phyloP scores from a whole-genome alignment of 441 rosid genomes.

The Adansonia rubrostipa region DNA sequence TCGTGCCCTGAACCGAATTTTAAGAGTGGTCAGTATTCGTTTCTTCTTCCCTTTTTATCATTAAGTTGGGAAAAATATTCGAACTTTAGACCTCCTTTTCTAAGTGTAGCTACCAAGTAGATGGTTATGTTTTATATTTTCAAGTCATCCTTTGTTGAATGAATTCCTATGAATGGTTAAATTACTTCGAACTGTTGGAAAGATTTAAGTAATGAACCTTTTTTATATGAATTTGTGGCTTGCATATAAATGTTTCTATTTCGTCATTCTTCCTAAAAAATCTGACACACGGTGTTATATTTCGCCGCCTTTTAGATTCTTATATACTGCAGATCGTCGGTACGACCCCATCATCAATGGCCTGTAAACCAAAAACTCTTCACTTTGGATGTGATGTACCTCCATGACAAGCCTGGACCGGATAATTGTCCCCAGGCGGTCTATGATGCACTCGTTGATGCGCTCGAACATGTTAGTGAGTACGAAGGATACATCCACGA shows the following conservation, averaged over 20 bases:
- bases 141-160: not conserved
- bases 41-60: not conserved
- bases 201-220: not conserved
- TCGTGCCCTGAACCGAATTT: slow-evolving; percentile 65
- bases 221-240: not conserved
- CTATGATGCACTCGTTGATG: slow-evolving; percentile 75
- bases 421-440: slow-evolving; percentile 91
- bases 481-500: slow-evolving; percentile 84
- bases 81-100: not conserved
- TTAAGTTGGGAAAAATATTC: not conserved
- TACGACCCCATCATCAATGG: slow-evolving; percentile 75
- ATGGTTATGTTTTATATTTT: not conserved
- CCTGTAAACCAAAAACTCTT: slow-evolving; percentile 75
- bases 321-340: slow-evolving; percentile 85
- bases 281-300: slow-evolving; percentile 12
- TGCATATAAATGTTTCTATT: not conserved
- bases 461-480: slow-evolving; percentile 80
- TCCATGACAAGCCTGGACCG: slow-evolving; percentile 88
- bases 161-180: not conserved
- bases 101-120: not conserved
- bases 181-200: not conserved
- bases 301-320: slow-evolving; percentile 58
- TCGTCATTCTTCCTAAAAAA: not conserved
- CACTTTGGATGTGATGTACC: slow-evolving; percentile 91
- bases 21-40: slow-evolving; percentile 71